phyloP scores from a whole-genome alignment of 1,284 basidiomycete species.

The Puccinia polysora region DNA sequence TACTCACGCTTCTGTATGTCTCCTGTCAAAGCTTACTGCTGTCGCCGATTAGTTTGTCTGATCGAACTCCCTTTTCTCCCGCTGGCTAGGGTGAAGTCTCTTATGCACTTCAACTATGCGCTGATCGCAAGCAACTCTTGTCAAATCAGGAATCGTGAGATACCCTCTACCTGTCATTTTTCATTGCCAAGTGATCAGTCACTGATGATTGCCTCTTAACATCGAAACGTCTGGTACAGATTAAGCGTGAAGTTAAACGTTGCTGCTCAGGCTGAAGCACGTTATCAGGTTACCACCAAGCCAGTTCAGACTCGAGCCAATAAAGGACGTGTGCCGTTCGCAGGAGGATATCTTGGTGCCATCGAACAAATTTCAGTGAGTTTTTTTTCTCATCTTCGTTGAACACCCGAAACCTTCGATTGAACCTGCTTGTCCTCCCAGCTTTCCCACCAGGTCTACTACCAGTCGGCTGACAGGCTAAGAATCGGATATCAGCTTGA shows the following conservation, averaged over 20 bases:
- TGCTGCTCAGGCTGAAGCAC: slow-evolving; percentile 6
- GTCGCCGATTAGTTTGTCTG: not conserved
- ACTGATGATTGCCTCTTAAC: no score
- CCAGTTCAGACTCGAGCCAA: not conserved
- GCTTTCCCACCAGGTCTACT: slow-evolving; percentile 35
- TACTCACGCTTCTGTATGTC: slow-evolving; percentile 2
- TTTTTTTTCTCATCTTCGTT: not conserved
- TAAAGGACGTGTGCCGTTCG: slow-evolving; percentile 3
- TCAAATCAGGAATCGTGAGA: slow-evolving; percentile 25
- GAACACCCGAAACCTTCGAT: not conserved
- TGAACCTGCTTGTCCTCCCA: not conserved
- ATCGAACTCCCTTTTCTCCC: not conserved
- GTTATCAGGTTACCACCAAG: slow-evolving; percentile 24
- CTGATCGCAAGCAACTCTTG: slow-evolving; percentile 20
- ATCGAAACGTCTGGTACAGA: not conserved
- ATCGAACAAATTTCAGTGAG: slow-evolving; percentile 26
- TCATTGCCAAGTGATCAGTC: not conserved
- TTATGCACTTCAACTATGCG: slow-evolving; percentile 21
- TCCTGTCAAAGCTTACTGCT: not conserved
- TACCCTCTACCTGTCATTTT: not conserved
- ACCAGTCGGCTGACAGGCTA: slow-evolving; percentile 12
- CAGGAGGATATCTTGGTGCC: slow-evolving; percentile 8
- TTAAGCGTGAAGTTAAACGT: slow-evolving; percentile 23
- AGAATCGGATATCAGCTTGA: slow-evolving; percentile 29
- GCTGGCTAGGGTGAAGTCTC: slow-evolving; percentile 3